These are phyloP conservation scores for Tanacetum coccineum DNA, from an alignment of 129 eudicot species.

Conservation along the genomic window DNA sequence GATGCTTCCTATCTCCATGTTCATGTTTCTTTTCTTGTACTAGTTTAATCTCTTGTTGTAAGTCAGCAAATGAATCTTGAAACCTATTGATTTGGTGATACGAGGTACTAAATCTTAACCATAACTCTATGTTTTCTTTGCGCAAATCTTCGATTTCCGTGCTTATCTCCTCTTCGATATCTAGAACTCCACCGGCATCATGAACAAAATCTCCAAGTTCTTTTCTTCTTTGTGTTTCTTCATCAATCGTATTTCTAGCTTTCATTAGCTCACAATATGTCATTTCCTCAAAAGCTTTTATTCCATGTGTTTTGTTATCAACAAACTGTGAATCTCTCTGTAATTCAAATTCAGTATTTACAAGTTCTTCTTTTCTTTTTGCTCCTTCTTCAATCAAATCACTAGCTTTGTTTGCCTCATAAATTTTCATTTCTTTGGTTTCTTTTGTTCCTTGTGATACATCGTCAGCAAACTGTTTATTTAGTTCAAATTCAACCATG, in stretches of 20 bases:
- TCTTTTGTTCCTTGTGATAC: not conserved
- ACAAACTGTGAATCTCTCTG: not conserved
- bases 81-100: slow-evolving; percentile 68
- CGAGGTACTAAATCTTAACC: slow-evolving; percentile 68
- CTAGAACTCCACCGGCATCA: slow-evolving; percentile 5
- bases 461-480: no score
- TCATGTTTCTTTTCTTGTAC: slow-evolving; percentile 36
- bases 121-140: slow-evolving; percentile 62
- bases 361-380: slow-evolving; percentile 12
- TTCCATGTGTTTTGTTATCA: slow-evolving; percentile 9
- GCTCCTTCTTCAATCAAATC: slow-evolving; percentile 15
- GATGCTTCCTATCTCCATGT: slow-evolving; percentile 24
- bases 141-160: slow-evolving; percentile 55
- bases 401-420: not conserved
- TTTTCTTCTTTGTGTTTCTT: slow-evolving; percentile 1
- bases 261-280: slow-evolving; percentile 6
- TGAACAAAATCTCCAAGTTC: not conserved
- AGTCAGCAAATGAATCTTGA: slow-evolving; percentile 52
- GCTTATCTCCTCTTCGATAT: slow-evolving; percentile 40
- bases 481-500: not conserved
- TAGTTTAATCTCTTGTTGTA: slow-evolving; percentile 40
- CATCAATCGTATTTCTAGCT: not conserved
- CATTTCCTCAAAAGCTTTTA: slow-evolving; percentile 3
- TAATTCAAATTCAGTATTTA: not conserved
- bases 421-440: not conserved